Evolutionary conservation across 2,329 filamentous ascomycete species (phyloP).

Genomic region (Clonostachys rosea): DNA sequence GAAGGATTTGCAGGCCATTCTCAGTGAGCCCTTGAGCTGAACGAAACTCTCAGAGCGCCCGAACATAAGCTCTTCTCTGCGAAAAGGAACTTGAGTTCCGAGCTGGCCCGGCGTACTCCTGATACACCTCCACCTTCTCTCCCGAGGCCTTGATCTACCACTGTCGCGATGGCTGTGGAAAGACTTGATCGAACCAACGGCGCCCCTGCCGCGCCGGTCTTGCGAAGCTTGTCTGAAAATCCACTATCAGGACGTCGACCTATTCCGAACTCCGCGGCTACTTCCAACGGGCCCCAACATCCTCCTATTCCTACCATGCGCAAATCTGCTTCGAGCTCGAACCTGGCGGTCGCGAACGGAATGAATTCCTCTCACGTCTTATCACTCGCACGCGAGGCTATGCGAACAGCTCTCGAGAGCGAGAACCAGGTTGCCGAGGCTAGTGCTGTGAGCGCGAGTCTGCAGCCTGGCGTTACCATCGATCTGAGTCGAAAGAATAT

Average conservation of each 20-base stretch:
- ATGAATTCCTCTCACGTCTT: slow-evolving; percentile 62
- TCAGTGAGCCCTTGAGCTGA: no score
- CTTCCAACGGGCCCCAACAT: slow-evolving; percentile 32
- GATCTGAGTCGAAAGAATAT: slow-evolving; percentile 75
- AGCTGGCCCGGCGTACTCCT: no score
- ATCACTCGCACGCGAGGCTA: slow-evolving; percentile 59
- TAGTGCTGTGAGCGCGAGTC: slow-evolving; percentile 51
- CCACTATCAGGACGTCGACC: slow-evolving; percentile 30
- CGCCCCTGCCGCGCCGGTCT: background rate
- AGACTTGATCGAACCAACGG: background rate
- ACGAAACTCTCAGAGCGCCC: no score
- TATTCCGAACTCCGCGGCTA: slow-evolving; percentile 28
- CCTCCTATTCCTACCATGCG: slow-evolving; percentile 42
- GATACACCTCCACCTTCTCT: no score
- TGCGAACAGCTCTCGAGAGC: slow-evolving; percentile 62
- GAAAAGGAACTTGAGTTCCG: no score
- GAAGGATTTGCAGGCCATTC: no score
- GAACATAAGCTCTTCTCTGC: no score
- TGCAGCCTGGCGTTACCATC: slow-evolving; percentile 71
- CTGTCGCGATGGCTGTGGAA: slow-evolving; percentile 1
- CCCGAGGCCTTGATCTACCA: background rate
- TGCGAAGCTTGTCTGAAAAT: slow-evolving; percentile 32
- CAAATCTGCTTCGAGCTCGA: slow-evolving; percentile 38
- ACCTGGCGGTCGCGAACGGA: slow-evolving; percentile 42
- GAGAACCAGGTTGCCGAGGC: slow-evolving; percentile 60